phyloP scores from a whole-genome alignment of 225 moss, liverwort and hornwort species.

The Ulota crispa region DNA sequence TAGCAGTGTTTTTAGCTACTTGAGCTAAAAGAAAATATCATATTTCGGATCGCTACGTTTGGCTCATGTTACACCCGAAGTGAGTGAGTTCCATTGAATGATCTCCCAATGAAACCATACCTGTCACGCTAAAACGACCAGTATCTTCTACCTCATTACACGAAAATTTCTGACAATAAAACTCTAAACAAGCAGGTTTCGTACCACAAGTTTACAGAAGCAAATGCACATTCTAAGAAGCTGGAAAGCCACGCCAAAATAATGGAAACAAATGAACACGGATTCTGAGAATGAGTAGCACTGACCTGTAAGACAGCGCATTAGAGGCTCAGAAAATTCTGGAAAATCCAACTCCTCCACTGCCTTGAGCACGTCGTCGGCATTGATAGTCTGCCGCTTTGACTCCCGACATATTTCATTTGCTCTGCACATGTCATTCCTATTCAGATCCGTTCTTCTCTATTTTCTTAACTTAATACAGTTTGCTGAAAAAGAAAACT shows the following conservation, averaged over 20 bases:
- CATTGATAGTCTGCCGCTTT: conserved; percentile 87
- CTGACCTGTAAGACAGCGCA: conserved; percentile 53
- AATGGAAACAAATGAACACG: not conserved
- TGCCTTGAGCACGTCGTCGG: conserved; percentile 91
- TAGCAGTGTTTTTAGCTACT: no score
- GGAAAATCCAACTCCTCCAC: conserved; percentile 90
- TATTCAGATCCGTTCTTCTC: not conserved
- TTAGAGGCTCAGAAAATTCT: conserved; percentile 76
- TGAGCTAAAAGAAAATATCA: no score
- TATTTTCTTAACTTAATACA: not conserved
- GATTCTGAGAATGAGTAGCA: not conserved
- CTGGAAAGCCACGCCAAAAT: conserved; percentile 1
- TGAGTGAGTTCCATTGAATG: not conserved
- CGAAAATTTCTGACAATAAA: not conserved
- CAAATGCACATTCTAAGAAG: not conserved
- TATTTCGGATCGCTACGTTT: no score
- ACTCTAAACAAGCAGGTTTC: not conserved
- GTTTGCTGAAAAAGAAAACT: not conserved
- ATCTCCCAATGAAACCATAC: not conserved
- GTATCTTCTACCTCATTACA: not conserved
- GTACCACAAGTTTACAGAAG: not conserved
- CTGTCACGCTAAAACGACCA: not conserved
- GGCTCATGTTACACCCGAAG: not conserved
- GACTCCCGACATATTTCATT: conserved; percentile 95
- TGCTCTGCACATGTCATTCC: conserved; percentile 58